A percentile compares a stretch with the other conserved stretches of the same genome.
phyloP scores from a whole-genome alignment of 2,329 filamentous ascomycete genomes.

The Penicillium sp. region DNA sequence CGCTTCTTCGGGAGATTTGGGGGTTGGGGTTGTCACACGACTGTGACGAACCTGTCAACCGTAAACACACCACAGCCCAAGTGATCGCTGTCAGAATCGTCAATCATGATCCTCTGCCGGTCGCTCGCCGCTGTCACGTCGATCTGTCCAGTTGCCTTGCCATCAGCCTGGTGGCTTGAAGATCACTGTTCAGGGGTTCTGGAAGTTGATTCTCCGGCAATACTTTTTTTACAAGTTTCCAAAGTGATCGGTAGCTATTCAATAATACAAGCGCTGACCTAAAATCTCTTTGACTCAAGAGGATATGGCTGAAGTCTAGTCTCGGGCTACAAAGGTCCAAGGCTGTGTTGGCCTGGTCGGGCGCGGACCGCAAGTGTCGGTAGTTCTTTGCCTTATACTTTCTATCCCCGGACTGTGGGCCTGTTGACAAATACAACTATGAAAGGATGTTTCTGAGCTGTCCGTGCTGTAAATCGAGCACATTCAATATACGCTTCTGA shows the following conservation, averaged over 20 bases:
- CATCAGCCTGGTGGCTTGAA: neutral
- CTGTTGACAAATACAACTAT: neutral
- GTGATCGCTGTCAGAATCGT: constrained; percentile 2
- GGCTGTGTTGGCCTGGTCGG: neutral
- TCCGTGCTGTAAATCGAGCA: neutral
- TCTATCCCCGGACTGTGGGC: neutral
- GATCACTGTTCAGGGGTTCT: neutral
- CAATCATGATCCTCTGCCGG: neutral
- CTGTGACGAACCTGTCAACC: constrained; percentile 13
- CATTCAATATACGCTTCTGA: neutral
- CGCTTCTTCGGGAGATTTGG: constrained; percentile 11
- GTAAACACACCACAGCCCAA: constrained; percentile 16
- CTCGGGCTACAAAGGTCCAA: neutral
- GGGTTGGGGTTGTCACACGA: constrained; percentile 20
- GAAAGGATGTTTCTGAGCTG: neutral
- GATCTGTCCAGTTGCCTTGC: constrained; percentile 3
- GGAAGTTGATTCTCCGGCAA: constrained; percentile 8
- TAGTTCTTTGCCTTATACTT: neutral
- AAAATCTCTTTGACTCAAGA: neutral
- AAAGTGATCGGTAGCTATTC: neutral
- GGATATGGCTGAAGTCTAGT: neutral
- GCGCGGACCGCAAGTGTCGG: neutral
- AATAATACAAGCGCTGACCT: neutral
- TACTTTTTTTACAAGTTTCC: neutral
- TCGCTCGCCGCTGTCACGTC: constrained; percentile 3